Base-by-base conservation (phyloP, 257 asterid species). In the Handroanthus guayacan region DNA sequence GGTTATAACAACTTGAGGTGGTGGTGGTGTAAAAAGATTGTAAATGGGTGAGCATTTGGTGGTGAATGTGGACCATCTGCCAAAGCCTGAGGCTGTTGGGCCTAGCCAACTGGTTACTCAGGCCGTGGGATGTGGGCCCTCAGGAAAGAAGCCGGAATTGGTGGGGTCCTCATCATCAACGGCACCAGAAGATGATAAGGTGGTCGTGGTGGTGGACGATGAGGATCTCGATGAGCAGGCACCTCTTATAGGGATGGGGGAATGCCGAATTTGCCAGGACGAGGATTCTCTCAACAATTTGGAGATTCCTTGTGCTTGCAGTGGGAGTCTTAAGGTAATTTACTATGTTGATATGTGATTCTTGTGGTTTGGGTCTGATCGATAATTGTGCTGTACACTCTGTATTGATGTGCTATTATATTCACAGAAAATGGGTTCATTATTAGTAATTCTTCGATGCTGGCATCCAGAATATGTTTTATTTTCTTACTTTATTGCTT, bases 191-290 rank as follows among this genome's bases (percentile, higher is more conserved):
- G 92, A 81, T 71, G 86, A 58, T 75, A 84, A 80, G 62, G 86
- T 75, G 81, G 88, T 84, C 66, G 86, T 78, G 39, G 86, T 81
- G 20, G 90, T 41, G 43, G 85, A 80, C 11, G 52, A 90, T 31
- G 82, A 78, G 31, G 89, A 73, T 7, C 84, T 45, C 12, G 91
- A 86, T 67, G 99, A 95, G 84, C 76, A 81, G 76, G 84, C 82
- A 0, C 95, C 94, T 0, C 76, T 95, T 55, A 85, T 95, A 71
- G 88, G 87, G 38, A 78, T 69, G 75, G 97, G 88, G 37, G 98
- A 95, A 74, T 95, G 99, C 78, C 90, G 97, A 69, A 95, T 95
- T 87, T 95, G 99, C 80, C 99, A 95, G 80, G 99, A 95, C 76
- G 99, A 95, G 83, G 99, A 95, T 85, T 87, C 93, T 31, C 31